Conservation (phyloP, 345 rosid species). For the Populus ilicifolia region DNA sequence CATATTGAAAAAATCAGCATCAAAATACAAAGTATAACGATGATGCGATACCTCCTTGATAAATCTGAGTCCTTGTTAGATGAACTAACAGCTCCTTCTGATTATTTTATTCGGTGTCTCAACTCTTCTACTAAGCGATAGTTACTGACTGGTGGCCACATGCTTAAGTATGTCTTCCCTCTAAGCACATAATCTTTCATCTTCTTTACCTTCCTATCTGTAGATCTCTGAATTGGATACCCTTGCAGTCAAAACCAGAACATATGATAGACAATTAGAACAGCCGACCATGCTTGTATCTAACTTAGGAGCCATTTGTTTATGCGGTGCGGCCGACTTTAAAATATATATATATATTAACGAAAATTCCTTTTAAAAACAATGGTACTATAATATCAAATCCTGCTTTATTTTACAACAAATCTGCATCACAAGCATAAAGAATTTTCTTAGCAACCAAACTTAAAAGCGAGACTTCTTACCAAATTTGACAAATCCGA, state of each 20-base stretch:
- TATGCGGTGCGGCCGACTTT: no score
- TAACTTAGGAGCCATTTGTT: no score
- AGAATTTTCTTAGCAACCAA: neutral
- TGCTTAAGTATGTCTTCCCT: conserved; percentile 66
- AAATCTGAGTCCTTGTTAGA: conserved; percentile 65
- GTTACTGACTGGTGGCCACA: conserved; percentile 60
- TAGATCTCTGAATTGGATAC: conserved; percentile 19
- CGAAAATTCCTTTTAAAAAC: no score
- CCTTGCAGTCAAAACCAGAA: conserved; percentile 37
- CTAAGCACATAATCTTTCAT: conserved; percentile 78
- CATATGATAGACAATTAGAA: neutral
- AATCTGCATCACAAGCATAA: neutral
- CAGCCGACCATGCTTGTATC: neutral
- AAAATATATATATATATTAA: no score
- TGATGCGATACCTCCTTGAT: conserved; percentile 56
- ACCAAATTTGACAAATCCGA: conserved; percentile 63
- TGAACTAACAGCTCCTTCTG: conserved; percentile 61
- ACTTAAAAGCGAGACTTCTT: conserved; percentile 24
- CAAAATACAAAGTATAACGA: neutral
- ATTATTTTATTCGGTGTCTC: conserved; percentile 59
- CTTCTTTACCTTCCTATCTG: conserved; percentile 61
- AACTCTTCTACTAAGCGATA: conserved; percentile 71
- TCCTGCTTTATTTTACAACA: neutral
- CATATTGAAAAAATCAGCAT: neutral
- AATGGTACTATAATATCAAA: no score